A percentile compares a stretch with the other conserved stretches of the same genome.
Evolutionary conservation across 202 grass and related monocot genomes (phyloP).

Genomic region (Dendrocalamus latiflorus): DNA sequence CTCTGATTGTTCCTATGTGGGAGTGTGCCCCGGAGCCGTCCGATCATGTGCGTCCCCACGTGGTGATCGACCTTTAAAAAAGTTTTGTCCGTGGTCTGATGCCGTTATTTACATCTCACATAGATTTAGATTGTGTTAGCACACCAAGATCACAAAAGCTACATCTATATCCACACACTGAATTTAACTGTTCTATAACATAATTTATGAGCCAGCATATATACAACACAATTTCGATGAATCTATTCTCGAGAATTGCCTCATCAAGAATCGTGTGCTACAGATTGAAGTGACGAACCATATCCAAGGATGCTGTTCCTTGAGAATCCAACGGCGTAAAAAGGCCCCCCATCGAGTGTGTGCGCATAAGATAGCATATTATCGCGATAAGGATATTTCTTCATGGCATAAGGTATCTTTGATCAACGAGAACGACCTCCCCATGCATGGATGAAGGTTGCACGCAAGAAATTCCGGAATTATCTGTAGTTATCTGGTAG

Average conservation of each 20-base stretch:
- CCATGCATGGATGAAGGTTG: neutral
- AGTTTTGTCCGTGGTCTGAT: neutral
- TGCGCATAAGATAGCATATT: conserved; percentile 9
- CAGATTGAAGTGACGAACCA: conserved; percentile 29
- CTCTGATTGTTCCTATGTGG: no score
- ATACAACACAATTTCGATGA: neutral
- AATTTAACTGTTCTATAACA: neutral
- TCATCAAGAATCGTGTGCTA: conserved; percentile 34
- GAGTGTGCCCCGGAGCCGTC: neutral
- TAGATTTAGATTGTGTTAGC: neutral
- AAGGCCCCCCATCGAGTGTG: neutral
- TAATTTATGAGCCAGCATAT: neutral
- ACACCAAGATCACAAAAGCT: neutral
- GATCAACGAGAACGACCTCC: neutral
- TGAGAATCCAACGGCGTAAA: conserved; percentile 19
- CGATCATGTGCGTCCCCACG: no score
- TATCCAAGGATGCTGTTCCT: conserved; percentile 39
- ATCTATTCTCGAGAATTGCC: conserved; percentile 20
- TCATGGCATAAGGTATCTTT: conserved; percentile 32
- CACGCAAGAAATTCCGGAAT: neutral
- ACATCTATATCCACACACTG: neutral
- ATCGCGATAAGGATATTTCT: conserved; percentile 29
- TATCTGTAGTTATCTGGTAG: neutral
- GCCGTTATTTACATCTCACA: neutral
- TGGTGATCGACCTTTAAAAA: neutral